Evolutionary conservation across 495 filamentous ascomycete genomes (phyloP), one percentile per base, ranked within the genome.

Genomic region (Lasiosphaeriaceae sp.): DNA sequence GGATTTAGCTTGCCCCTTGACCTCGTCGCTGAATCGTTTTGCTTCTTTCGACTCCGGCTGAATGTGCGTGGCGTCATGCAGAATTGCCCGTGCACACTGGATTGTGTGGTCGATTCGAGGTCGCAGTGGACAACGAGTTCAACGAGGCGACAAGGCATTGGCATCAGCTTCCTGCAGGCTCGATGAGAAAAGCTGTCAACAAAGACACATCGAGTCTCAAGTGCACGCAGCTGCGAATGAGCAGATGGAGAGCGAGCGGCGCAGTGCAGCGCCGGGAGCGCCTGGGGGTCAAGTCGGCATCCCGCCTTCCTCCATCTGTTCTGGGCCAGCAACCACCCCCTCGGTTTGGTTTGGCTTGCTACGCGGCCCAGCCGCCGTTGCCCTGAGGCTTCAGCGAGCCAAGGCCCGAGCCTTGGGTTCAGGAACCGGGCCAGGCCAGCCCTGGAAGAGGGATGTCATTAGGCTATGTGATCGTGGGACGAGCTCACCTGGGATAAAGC

Each of bases 11-110:
- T 43, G 39, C 39, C 39, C 39, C 39, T 43, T 43, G 39, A 43
- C 12, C 39, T 43, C 39, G 12, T 43, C 39, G 39, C n/a, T 41
- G 48, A 47, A 16, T 57, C 48, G n/a, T n/a, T 19, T 48, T 24
- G 31, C 12, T 21, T 43, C 22, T 19, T 21, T 50, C 55, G 31
- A 31, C 47, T 41, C 63, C 62, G 65, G 62, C 58, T 68, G 59
- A 65, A 65, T 60, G 54, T 49, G 54, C 16, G 58, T 61, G 57
- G 64, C 47, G 51, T 63, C 56, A 66, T 69, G 66, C 66, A 65
- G 45, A 58, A 26, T 46, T 35, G 58, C 61, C 64, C 56, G 66
- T 66, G 66, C 66, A 34, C 50, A 29, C 50, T 45, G 47, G 37
- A 46, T 47, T 48, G 54, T 63, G 57, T 46, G 66, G 21, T 44